Conservation (phyloP, 169 alveolate genomes). For the Cryptosporidium parvum region DNA sequence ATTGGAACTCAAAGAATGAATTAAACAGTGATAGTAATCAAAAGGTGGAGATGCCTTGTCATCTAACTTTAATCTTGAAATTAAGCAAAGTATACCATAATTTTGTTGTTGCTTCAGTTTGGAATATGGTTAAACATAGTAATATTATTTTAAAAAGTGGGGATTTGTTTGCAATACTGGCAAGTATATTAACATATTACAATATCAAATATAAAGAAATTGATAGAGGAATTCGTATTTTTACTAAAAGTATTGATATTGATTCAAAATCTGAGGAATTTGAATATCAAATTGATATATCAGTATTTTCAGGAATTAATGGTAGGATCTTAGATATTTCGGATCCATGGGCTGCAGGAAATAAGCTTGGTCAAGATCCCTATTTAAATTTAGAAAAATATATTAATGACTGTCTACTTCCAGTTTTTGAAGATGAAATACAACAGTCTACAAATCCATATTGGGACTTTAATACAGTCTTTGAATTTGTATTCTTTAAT, state of each 20-base stretch:
- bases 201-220: not conserved
- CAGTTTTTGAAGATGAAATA: constrained; percentile 23
- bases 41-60: not conserved
- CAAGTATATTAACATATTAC: not conserved
- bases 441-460: not conserved
- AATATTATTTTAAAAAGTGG: not conserved
- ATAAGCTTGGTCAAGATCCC: constrained; percentile 6
- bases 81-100: constrained; percentile 22
- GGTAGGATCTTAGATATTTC: constrained; percentile 10
- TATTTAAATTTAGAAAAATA: constrained; percentile 10
- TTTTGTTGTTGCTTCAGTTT: constrained; percentile 12
- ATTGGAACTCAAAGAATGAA: not conserved
- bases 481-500: constrained; percentile 7
- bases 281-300: constrained; percentile 6
- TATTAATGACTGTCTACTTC: constrained; percentile 12
- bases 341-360: constrained; percentile 73
- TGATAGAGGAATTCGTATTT: constrained; percentile 23
- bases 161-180: constrained; percentile 13
- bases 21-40: not conserved
- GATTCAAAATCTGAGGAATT: not conserved
- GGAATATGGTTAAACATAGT: not conserved
- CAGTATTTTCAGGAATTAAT: constrained; percentile 55
- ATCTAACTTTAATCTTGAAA: constrained; percentile 22
- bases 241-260: not conserved
- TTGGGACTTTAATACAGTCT: constrained; percentile 44